A percentile compares a stretch with the other conserved stretches of the same genome.
Conservation (phyloP, 768 basidiomycete species). For the Amanita pseudoporphyria region DNA sequence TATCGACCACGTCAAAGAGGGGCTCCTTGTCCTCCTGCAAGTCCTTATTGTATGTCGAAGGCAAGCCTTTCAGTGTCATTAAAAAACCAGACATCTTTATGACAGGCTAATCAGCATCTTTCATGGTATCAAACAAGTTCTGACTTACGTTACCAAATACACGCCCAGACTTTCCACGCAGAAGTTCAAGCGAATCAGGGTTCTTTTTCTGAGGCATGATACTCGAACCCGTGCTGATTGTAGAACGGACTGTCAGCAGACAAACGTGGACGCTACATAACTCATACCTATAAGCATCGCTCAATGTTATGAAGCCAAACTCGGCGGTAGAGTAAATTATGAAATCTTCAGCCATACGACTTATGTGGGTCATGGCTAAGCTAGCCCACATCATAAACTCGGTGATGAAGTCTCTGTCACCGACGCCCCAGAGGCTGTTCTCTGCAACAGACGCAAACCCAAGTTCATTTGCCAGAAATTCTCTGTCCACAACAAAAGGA, state of each 20-base stretch:
- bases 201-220: constrained; percentile 99
- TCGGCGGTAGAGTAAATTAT: constrained; percentile 96
- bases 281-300: constrained; percentile 89
- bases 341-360: constrained; percentile 91
- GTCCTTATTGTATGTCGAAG: constrained; percentile 99
- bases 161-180: constrained; percentile 92
- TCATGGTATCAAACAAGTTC: not conserved
- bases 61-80: constrained; percentile 95
- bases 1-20: constrained; percentile 89
- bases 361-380: constrained; percentile 87
- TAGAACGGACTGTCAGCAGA: not conserved
- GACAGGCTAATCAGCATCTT: constrained; percentile 4
- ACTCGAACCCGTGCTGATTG: constrained; percentile 84
- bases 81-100: constrained; percentile 92
- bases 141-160: constrained; percentile 78
- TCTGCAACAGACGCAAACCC: constrained; percentile 84
- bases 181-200: constrained; percentile 89
- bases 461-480: constrained; percentile 84
- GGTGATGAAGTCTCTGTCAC: constrained; percentile 93
- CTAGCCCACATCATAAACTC: constrained; percentile 98
- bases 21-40: constrained; percentile 99
- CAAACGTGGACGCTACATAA: not conserved
- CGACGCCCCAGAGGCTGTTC: constrained; percentile 95
- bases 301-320: constrained; percentile 93
- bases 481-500: constrained; percentile 88